Base-by-base conservation (phyloP, 257 asterid species). In the Plectranthus barbatus region DNA sequence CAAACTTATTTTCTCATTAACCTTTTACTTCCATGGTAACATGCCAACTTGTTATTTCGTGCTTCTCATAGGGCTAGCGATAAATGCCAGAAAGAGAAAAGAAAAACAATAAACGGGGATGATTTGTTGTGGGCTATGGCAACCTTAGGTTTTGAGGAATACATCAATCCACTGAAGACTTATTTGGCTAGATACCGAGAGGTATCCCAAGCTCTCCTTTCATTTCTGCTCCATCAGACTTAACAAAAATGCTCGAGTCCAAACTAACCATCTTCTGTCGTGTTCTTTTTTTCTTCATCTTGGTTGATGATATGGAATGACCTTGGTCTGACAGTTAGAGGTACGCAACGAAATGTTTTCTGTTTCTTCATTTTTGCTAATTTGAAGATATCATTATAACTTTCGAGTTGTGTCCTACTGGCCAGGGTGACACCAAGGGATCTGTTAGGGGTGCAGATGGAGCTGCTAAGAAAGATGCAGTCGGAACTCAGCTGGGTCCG, bases 91-190 rank as follows among this genome's bases (percentile, higher is more conserved):
- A 79, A 71, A 58, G 86, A 84, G 82, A 81, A 84, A 73, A 79
- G 91, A 66, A 84, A 84, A 77, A 84, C 91, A 4, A 72, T 84
- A 23, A 84, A 79, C 26, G 91, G 91, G 48, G 87, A 84, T 71
- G 91, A 84, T 81, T 64, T 84, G 74, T 40, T 84, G 46, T 79
- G 79, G 77, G 83, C 91, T 36, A 74, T 84, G 84, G 84, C 82
- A 44, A 84, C 84, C 60, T 65, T 84, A 72, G 90, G 90, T 15
- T 84, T 84, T 24, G 85, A 79, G 66, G 87, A 81, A 3, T 84
- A 81, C 59, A 65, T 81, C 46, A 70, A 74, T 42, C 88, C 91
- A 6, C 84, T 84, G 46, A 81, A 79, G 73, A 75, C 52, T 44
- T 79, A 84, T 73, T 62, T 84, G 76, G 74, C 81, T 24, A 77